Evolutionary conservation across 306 rosid genomes (phyloP).

Genomic region (Prunus fruticosa): DNA sequence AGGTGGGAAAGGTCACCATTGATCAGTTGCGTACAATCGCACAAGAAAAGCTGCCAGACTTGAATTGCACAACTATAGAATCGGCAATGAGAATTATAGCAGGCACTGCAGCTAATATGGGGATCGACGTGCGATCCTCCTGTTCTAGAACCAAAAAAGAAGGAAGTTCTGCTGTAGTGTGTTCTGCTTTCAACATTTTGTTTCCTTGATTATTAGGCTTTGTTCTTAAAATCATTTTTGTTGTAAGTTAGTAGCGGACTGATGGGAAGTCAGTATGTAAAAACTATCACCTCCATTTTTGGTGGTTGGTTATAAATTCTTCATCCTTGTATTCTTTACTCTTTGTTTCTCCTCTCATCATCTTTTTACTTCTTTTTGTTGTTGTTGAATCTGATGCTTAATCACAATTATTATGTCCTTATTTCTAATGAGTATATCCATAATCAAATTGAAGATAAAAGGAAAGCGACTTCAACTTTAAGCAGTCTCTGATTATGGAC

Average conservation of each 20-base stretch:
- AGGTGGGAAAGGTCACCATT: slow-evolving; percentile 82
- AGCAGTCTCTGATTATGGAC: too few relatives aligned
- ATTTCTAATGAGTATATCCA: too few relatives aligned
- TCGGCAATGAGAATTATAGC: slow-evolving; percentile 98
- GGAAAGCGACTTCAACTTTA: too few relatives aligned
- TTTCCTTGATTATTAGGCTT: slow-evolving; percentile 12
- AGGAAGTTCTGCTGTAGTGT: slow-evolving; percentile 41
- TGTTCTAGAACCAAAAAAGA: slow-evolving; percentile 69
- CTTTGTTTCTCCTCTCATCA: not conserved
- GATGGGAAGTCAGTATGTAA: not conserved
- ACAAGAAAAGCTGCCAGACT: slow-evolving; percentile 88
- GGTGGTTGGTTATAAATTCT: not conserved
- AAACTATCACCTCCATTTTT: not conserved
- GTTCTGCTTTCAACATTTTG: not conserved
- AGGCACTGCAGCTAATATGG: slow-evolving; percentile 99
- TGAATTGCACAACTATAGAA: slow-evolving; percentile 79
- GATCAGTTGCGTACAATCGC: slow-evolving; percentile 85
- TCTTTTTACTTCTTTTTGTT: not conserved
- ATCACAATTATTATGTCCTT: too few relatives aligned
- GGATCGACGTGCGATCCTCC: slow-evolving; percentile 97
- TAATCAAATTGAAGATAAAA: too few relatives aligned
- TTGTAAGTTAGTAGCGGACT: slow-evolving; percentile 18
- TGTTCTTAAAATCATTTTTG: not conserved
- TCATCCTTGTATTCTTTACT: not conserved
- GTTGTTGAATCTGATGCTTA: not conserved